Base-by-base conservation (phyloP, 208 protist genomes). In the Trypanosoma cruzi region DNA sequence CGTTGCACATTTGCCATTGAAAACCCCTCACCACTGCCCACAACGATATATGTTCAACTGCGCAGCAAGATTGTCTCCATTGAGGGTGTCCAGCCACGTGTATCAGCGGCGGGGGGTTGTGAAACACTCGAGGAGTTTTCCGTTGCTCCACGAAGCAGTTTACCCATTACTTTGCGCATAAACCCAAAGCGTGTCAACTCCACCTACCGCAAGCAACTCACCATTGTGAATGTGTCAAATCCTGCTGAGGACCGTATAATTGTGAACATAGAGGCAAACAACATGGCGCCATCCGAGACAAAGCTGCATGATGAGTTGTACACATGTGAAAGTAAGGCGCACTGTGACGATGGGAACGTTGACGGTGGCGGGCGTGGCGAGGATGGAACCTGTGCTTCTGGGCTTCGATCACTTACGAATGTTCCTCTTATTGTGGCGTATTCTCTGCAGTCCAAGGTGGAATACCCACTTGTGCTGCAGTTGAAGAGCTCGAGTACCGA, bases 1-100 rank as follows among this genome's bases (percentile, higher is more conserved):
- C 75, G 83, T 0, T 82, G 69, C 36, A 92, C 81, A 0, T 81
- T 96, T 72, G 68, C 75, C 22, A 86, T 94, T 50, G 88, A 94
- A 73, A 96, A 96, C 56, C 80, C 77, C 24, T 94, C 88, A 0
- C 88, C 84, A 26, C 58, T 96, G n/a, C 84, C 86, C 1, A 84
- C 86, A 3, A 85, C 75, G 60, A 62, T 94, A 20, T 53, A 84
- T 63, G 73, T 96, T 44, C 79, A 94, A 58, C 55, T 96, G 42
- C 86, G 90, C 10, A 96, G 90, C 67, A 96, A 96, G 73, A 90
- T 96, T 71, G 89, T 96, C 59, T 81, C 73, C 55, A 89, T 96
- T 50, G 90, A 93, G 18, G 90, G 87, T 5, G 64, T 77, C 7
- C 70, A 63, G 11, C 62, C 75, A 14, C 59, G 77, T 11, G 67